phyloP scores from a whole-genome alignment of 228 moss, liverwort and hornwort species.

The Sphagnum fallax region DNA sequence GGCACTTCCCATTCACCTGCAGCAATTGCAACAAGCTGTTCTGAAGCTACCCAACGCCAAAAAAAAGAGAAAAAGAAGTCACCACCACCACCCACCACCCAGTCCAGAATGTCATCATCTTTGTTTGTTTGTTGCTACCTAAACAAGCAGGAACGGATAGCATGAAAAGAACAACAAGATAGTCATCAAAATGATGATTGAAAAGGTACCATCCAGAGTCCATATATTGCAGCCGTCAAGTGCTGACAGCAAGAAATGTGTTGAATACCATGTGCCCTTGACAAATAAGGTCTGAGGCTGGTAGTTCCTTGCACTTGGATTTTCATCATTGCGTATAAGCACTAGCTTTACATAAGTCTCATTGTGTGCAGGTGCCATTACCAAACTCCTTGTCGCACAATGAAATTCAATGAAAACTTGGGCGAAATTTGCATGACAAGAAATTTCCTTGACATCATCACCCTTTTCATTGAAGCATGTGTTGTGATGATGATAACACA shows the following conservation, averaged over 20 bases:
- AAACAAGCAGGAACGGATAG: background rate
- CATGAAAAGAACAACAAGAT: background rate
- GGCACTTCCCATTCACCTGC: slow-evolving; percentile 11
- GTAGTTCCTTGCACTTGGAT: background rate
- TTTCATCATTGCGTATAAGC: background rate
- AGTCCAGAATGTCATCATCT: background rate
- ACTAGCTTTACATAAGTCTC: slow-evolving; percentile 30
- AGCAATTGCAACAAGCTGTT: slow-evolving; percentile 13
- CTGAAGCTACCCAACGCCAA: background rate
- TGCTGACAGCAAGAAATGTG: slow-evolving; percentile 19
- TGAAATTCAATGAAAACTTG: too few species aligned
- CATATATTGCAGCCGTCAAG: slow-evolving; percentile 31
- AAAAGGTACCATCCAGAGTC: slow-evolving; percentile 21
- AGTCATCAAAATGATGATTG: too few species aligned
- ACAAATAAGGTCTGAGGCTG: slow-evolving; percentile 12
- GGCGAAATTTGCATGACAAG: too few species aligned
- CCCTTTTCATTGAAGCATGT: background rate
- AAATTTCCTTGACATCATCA: background rate
- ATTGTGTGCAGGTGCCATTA: slow-evolving; percentile 3
- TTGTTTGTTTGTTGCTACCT: background rate
- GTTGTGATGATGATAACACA: background rate
- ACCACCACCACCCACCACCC: background rate
- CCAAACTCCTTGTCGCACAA: background rate
- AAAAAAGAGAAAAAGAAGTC: too few species aligned
- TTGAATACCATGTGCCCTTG: slow-evolving; percentile 34